Evolutionary conservation across 306 rosid genomes (phyloP), one percentile per base, ranked within the genome.

Genomic region (Macrotyloma uniflorum): DNA sequence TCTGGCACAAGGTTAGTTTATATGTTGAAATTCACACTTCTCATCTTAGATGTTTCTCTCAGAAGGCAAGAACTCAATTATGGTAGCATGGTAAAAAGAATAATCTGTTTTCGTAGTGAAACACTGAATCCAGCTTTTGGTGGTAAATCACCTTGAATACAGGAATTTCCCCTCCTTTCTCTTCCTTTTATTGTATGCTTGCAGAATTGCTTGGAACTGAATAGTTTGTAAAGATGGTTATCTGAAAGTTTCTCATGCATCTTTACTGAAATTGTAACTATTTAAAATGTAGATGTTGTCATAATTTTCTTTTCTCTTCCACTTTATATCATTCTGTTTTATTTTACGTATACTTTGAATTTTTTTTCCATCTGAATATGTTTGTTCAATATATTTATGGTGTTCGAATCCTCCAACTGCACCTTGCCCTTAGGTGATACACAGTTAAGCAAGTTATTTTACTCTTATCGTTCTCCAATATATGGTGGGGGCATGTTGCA

Each of bases 301-400:
- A 24, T 66, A 53, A 69, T 66, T 72, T 71, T 64, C 51, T 63
- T 72, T 79, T 78, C 42, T 78, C 87, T 74, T 85, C 85, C 74
- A 79, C 79, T 79, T 11, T 67, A 70, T 61, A 46, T 40, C 43
- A 35, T 71, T 81, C 61, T 42, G 57, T 42, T 72, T 78, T 78
- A n/a, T 42, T 68, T 78, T 78, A n/a, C 55, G 32, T 50, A 54
- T 70, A 59, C 77, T 42, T 85, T 57, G 28, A 67, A 8, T 46
- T 42, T 82, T 83, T 67, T 75, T 82, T 9, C 22, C 54, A 49
- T 50, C 72, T 33, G 81, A 65, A 15, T 49, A 70, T 55, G 58
- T 66, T 65, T 73, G 23, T 53, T 82, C 69, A 53, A 72, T 63
- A 23, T 68, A 70, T 62, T 77, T 35, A 26, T 6, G 40, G 61